Conservation (phyloP, 2,329 filamentous ascomycete genomes). For the Colletotrichum navitas region DNA sequence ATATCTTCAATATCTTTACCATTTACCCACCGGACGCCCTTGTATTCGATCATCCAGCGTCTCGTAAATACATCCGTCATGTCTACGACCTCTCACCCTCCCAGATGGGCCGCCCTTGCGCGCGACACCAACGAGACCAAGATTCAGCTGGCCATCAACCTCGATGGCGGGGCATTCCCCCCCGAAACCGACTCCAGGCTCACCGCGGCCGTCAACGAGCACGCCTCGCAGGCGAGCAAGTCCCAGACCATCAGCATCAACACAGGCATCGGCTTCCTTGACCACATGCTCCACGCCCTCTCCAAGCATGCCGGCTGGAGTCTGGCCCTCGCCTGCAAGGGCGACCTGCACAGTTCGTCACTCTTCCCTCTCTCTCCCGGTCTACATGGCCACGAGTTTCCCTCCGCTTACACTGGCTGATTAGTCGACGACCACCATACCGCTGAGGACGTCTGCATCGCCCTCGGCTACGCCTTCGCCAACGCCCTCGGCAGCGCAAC, state of each 20-base stretch:
- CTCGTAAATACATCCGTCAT: conserved; percentile 4
- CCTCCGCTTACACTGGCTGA: conserved; percentile 9
- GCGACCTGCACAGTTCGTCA: conserved; percentile 87
- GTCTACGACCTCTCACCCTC: conserved; percentile 41
- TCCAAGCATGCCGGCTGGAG: conserved; percentile 98
- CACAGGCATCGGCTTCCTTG: conserved; percentile 96
- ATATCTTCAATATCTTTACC: background rate
- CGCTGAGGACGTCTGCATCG: conserved; percentile 93
- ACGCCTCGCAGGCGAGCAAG: conserved; percentile 87
- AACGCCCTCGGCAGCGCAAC: conserved; percentile 80
- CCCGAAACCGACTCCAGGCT: conserved; percentile 71
- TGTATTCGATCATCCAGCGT: background rate
- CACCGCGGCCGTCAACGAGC: conserved; percentile 64
- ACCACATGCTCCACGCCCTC: conserved; percentile 98
- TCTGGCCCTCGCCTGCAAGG: conserved; percentile 83
- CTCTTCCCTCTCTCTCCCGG: conserved; percentile 48
- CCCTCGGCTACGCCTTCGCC: conserved; percentile 88
- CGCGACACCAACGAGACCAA: conserved; percentile 99
- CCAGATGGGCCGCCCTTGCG: conserved; percentile 81
- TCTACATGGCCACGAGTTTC: background rate
- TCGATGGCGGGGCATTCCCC: conserved; percentile 88
- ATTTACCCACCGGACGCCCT: background rate
- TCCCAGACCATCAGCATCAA: conserved; percentile 88
- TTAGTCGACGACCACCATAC: conserved; percentile 98
- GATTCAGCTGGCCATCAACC: conserved; percentile 90